A percentile compares a stretch with the other conserved stretches of the same genome.
Conservation (phyloP, 1,139 yeast genomes). For the Pichia kudriavzevii region DNA sequence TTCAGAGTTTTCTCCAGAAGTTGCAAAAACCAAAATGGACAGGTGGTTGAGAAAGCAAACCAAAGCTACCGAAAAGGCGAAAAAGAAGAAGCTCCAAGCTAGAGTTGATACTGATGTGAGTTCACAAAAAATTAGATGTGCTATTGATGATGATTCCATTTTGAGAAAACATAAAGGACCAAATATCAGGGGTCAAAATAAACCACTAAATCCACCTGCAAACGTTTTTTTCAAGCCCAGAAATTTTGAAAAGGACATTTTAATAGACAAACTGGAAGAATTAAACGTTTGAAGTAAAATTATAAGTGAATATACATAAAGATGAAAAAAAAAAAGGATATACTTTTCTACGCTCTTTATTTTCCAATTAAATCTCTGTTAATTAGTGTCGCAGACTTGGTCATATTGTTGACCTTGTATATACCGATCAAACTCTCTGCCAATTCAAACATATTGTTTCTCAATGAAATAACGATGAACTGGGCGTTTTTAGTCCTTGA, state of each 20-base stretch:
- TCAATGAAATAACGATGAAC: slow-evolving; percentile 85
- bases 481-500: slow-evolving; percentile 96
- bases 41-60: slow-evolving; percentile 6
- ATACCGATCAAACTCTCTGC: slow-evolving; percentile 93
- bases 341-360: background rate
- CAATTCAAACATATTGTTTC: slow-evolving; percentile 96
- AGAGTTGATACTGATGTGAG: background rate
- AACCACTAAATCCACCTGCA: slow-evolving; percentile 9
- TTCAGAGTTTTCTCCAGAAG: slow-evolving; percentile 3
- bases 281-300: slow-evolving; percentile 3
- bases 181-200: background rate
- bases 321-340: background rate
- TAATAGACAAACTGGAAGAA: slow-evolving; percentile 9
- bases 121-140: slow-evolving; percentile 13
- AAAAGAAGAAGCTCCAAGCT: background rate
- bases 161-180: slow-evolving; percentile 6
- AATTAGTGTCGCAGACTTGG: slow-evolving; percentile 70
- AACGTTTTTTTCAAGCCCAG: slow-evolving; percentile 15
- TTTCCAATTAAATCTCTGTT: slow-evolving; percentile 41
- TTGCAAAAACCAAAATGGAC: slow-evolving; percentile 3
- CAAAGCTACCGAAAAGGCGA: slow-evolving; percentile 4
- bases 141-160: slow-evolving; percentile 10
- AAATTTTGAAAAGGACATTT: slow-evolving; percentile 5
- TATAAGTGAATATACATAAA: background rate
- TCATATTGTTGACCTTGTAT: slow-evolving; percentile 87